Evolutionary conservation across 768 basidiomycete species (phyloP).

Genomic region (Xerocomus spinulosus): DNA sequence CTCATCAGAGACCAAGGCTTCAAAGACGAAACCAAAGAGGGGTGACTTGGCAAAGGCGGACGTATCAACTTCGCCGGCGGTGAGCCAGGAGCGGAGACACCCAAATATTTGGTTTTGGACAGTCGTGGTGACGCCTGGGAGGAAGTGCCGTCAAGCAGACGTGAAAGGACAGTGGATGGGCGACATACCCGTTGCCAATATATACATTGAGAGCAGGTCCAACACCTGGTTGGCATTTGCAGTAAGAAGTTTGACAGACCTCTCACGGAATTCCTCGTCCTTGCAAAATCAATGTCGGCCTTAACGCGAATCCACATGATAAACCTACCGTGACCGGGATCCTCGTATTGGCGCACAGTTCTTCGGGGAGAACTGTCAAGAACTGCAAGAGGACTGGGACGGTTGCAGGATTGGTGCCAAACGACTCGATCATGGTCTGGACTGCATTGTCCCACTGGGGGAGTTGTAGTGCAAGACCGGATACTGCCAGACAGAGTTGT

Average conservation of each 20-base stretch:
- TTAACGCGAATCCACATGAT: background rate
- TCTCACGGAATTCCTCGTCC: conserved; percentile 73
- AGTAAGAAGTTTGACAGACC: conserved; percentile 58
- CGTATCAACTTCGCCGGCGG: conserved; percentile 77
- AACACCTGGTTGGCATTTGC: conserved; percentile 68
- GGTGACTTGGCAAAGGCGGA: conserved; percentile 65
- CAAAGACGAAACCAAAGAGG: conserved; percentile 77
- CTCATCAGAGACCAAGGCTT: conserved; percentile 74
- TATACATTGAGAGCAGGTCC: conserved; percentile 79
- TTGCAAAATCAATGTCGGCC: conserved; percentile 27
- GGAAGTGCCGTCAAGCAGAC: background rate
- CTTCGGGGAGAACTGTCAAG: conserved; percentile 87
- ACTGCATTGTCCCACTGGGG: conserved; percentile 82
- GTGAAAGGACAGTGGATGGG: background rate
- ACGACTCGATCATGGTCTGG: conserved; percentile 73
- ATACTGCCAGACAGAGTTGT: conserved; percentile 85
- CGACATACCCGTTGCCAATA: conserved; percentile 75
- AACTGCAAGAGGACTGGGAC: conserved; percentile 87
- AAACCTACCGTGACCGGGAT: conserved; percentile 81
- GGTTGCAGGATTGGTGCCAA: conserved; percentile 78
- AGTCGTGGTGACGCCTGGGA: conserved; percentile 73
- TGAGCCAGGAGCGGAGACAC: conserved; percentile 83
- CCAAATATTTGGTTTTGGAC: conserved; percentile 82
- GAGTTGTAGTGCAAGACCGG: conserved; percentile 88
- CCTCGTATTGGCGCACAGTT: conserved; percentile 74